phyloP scores from a whole-genome alignment of 352 stramenopile species.

The Globisporangium emineosum region DNA sequence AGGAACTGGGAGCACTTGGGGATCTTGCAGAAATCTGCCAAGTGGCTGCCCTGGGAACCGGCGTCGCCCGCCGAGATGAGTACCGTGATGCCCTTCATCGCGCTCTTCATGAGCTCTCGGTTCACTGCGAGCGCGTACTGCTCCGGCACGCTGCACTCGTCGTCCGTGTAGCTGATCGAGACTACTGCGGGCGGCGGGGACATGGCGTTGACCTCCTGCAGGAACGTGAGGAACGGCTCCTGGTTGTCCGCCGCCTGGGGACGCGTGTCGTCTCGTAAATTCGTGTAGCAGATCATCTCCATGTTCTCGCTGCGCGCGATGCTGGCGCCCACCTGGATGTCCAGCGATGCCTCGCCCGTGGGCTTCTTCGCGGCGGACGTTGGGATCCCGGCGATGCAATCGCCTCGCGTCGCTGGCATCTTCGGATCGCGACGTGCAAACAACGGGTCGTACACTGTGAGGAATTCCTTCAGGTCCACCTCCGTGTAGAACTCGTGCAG shows the following conservation, averaged over 20 bases:
- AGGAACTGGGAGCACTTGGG: slow-evolving; percentile 46
- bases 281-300: slow-evolving; percentile 64
- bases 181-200: slow-evolving; percentile 55
- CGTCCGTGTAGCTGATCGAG: slow-evolving; percentile 82
- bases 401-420: slow-evolving; percentile 31
- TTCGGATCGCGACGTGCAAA: background rate
- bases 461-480: slow-evolving; percentile 45
- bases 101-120: slow-evolving; percentile 72
- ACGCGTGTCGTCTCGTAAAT: slow-evolving; percentile 40
- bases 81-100: slow-evolving; percentile 58
- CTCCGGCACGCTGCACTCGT: slow-evolving; percentile 62
- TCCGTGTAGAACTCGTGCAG: slow-evolving; percentile 69
- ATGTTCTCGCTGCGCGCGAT: slow-evolving; percentile 45
- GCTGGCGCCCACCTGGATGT: slow-evolving; percentile 53
- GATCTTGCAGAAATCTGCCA: slow-evolving; percentile 48
- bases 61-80: slow-evolving; percentile 67
- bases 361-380: slow-evolving; percentile 12
- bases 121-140: slow-evolving; percentile 63
- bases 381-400: slow-evolving; percentile 29
- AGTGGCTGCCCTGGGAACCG: slow-evolving; percentile 49
- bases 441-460: slow-evolving; percentile 27
- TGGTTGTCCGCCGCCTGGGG: slow-evolving; percentile 67
- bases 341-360: slow-evolving; percentile 69
- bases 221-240: slow-evolving; percentile 72
- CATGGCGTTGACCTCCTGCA: slow-evolving; percentile 72